Base-by-base conservation (phyloP, 2,329 filamentous ascomycete genomes). In the Chaetomium strumarium region DNA sequence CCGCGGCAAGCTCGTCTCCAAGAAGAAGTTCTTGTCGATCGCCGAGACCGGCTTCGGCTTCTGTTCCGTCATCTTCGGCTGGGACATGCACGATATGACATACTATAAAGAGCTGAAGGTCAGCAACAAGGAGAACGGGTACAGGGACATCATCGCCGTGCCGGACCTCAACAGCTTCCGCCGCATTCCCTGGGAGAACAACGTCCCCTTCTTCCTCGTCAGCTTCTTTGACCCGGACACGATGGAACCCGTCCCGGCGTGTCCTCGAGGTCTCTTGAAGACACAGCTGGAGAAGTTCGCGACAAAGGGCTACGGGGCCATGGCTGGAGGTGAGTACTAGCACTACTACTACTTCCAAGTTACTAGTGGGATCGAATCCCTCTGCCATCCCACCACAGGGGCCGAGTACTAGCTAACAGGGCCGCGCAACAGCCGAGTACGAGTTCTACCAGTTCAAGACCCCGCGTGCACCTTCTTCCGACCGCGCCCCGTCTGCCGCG, bases 71-170 rank as follows among this genome's bases (percentile, higher is more conserved):
- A 83, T 96, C 59, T 96, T 95, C 64, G 90, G 91, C 67, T 96
- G 91, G 91, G 90, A 96, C 70, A 95, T 96, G 89, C 90, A 96
- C 70, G 91, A 96, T 66, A 78, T 83, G 73, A 95, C 89, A 11
- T 96, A 96, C 69, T 85, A 88, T 67, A 83, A 79, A 62, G 90
- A 96, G 71, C 80, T 96, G 58, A 80, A 81, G 64, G 86, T 96
- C 68, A 93, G 88, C 71, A 96, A 95, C 72, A 87, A 88, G 61
- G 85, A 89, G 64, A 96, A 95, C 67, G 90, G 90, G 40, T 96
- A 95, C 70, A 81, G 85, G 59, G 91, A 96, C 68, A 72, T 96
- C 40, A 78, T 95, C 46, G 90, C 91, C 13, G 75, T 92, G 36
- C 85, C 90, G 1, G 90, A 96, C 65, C 73, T 96, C 37, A 74